A percentile compares a stretch with the other conserved stretches of the same genome.
These are phyloP conservation scores for Salvia hispanica DNA, from an alignment of 257 asterid species.

Conservation along the genomic window DNA sequence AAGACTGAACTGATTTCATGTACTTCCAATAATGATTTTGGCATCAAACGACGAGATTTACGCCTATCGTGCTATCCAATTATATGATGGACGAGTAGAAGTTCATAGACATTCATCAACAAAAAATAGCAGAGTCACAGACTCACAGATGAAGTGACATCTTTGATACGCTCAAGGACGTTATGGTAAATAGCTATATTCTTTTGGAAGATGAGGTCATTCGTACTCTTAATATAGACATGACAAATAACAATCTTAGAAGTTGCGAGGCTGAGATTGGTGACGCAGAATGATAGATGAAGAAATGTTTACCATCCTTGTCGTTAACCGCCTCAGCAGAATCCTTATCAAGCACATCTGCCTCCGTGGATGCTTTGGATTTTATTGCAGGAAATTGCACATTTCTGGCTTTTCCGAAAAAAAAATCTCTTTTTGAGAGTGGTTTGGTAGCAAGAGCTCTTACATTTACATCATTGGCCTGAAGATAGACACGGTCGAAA, in stretches of 20 bases:
- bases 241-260: slow-evolving; percentile 1
- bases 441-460: slow-evolving; percentile 34
- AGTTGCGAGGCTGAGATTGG: slow-evolving; percentile 1
- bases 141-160: background rate
- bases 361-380: slow-evolving; percentile 56
- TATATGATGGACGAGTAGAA: background rate
- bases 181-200: background rate
- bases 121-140: background rate
- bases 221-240: background rate
- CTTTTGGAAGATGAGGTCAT: background rate
- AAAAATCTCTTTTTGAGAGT: slow-evolving; percentile 32
- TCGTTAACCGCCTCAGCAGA: slow-evolving; percentile 44
- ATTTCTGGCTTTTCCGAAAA: slow-evolving; percentile 29
- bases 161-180: background rate
- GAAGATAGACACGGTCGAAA: slow-evolving; percentile 26
- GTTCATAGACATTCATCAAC: slow-evolving; percentile 5
- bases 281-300: slow-evolving; percentile 18
- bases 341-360: slow-evolving; percentile 50
- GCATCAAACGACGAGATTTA: background rate
- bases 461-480: slow-evolving; percentile 47
- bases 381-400: slow-evolving; percentile 34
- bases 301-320: slow-evolving; percentile 47
- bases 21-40: background rate
- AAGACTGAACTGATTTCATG: background rate
- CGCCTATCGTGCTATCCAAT: slow-evolving; percentile 3